phyloP scores from a whole-genome alignment of 169 alveolate genomes.

The Eimeria brunetti region DNA sequence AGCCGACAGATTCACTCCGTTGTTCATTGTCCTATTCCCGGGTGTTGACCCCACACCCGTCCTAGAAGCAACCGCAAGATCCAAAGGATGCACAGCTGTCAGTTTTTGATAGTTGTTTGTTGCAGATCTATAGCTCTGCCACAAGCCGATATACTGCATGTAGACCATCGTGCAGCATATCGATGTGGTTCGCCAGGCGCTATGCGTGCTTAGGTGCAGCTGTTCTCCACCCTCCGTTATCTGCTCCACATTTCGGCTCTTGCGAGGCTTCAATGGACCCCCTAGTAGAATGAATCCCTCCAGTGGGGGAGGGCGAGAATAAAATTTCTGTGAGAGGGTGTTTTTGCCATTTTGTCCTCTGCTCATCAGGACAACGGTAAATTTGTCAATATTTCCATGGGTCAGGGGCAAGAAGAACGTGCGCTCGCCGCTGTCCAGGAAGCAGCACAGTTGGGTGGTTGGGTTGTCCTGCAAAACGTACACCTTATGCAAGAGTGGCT shows the following conservation, averaged over 20 bases:
- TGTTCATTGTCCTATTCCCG: conserved; percentile 97
- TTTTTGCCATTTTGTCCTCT: neutral
- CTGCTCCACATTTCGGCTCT: neutral
- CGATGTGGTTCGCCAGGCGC: neutral
- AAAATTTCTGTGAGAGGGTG: neutral
- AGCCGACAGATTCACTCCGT: conserved; percentile 93
- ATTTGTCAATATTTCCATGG: conserved; percentile 98
- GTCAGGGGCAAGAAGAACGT: conserved; percentile 98
- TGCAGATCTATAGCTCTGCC: neutral
- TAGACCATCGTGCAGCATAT: neutral
- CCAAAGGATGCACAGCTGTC: conserved; percentile 83
- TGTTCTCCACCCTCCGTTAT: neutral
- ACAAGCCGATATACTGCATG: neutral
- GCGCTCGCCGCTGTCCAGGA: conserved; percentile 96
- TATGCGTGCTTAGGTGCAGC: neutral
- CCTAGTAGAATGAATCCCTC: neutral
- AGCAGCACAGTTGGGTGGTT: conserved; percentile 96
- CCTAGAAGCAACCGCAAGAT: conserved; percentile 91
- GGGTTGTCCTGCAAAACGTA: conserved; percentile 97
- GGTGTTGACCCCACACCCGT: conserved; percentile 97
- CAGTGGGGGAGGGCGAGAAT: neutral
- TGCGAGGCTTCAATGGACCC: neutral
- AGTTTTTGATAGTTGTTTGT: neutral
- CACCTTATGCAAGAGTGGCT: conserved; percentile 97
- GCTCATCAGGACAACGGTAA: conserved; percentile 91